phyloP scores from a whole-genome alignment of 2,329 filamentous ascomycete genomes.

The Arthrinium puccinioides region DNA sequence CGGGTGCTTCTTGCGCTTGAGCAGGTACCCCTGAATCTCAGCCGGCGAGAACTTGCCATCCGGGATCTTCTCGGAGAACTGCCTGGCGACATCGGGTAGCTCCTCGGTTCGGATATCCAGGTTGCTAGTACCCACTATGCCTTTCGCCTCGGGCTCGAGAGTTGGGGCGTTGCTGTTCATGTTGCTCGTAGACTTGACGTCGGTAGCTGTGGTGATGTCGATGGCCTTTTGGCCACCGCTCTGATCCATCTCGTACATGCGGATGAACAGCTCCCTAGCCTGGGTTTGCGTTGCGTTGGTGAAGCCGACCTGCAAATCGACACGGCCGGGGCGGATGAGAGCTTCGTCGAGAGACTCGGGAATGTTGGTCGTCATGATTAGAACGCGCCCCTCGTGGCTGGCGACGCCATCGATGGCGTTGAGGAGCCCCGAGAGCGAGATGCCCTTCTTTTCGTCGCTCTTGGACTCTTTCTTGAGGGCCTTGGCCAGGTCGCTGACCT shows the following conservation, averaged over 20 bases:
- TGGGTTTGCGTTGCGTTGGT: slow-evolving; percentile 47
- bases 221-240: slow-evolving; percentile 5
- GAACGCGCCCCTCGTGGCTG: slow-evolving; percentile 68
- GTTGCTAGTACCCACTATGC: slow-evolving; percentile 13
- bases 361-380: slow-evolving; percentile 79
- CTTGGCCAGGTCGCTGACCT: slow-evolving; percentile 34
- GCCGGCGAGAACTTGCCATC: slow-evolving; percentile 37
- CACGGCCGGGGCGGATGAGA: slow-evolving; percentile 64
- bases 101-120: slow-evolving; percentile 29
- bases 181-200: slow-evolving; percentile 1
- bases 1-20: slow-evolving; percentile 55
- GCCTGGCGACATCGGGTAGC: slow-evolving; percentile 33
- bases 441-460: slow-evolving; percentile 37
- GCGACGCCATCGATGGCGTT: slow-evolving; percentile 81
- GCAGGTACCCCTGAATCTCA: slow-evolving; percentile 57
- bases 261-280: slow-evolving; percentile 49
- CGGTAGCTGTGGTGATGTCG: too few relatives aligned
- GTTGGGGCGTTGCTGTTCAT: background rate
- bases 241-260: slow-evolving; percentile 50
- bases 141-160: slow-evolving; percentile 8
- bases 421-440: slow-evolving; percentile 70
- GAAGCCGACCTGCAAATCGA: slow-evolving; percentile 64
- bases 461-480: slow-evolving; percentile 32
- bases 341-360: slow-evolving; percentile 67
- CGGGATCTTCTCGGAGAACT: slow-evolving; percentile 44